Evolutionary conservation across 768 basidiomycete species (phyloP).

Genomic region (Suillus subaureus): DNA sequence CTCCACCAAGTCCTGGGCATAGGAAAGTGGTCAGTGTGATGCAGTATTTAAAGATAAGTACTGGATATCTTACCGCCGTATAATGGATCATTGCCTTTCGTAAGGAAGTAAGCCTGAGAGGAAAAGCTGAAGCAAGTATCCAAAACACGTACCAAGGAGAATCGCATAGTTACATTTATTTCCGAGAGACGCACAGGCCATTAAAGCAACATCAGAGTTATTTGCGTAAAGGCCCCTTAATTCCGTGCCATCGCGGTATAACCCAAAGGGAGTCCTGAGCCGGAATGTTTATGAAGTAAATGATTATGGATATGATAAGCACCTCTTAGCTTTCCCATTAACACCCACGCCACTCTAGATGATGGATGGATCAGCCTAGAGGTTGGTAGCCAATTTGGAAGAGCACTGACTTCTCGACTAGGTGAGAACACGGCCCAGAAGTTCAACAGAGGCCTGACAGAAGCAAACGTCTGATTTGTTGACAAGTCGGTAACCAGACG

Average conservation of each 20-base stretch:
- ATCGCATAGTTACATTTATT: slow-evolving; percentile 76
- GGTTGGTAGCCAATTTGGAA: background rate
- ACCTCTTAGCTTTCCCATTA: slow-evolving; percentile 72
- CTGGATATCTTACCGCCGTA: slow-evolving; percentile 62
- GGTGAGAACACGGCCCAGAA: slow-evolving; percentile 83
- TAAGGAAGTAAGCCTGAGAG: background rate
- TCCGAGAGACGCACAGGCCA: slow-evolving; percentile 67
- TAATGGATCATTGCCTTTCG: slow-evolving; percentile 72
- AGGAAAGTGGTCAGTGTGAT: background rate
- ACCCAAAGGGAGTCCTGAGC: slow-evolving; percentile 68
- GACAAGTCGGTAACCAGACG: slow-evolving; percentile 72
- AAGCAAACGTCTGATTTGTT: slow-evolving; percentile 73
- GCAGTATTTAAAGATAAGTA: background rate
- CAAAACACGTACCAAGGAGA: slow-evolving; percentile 53
- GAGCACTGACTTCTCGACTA: slow-evolving; percentile 60
- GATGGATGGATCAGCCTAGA: background rate
- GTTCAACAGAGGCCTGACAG: slow-evolving; percentile 74
- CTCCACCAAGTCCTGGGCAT: slow-evolving; percentile 68
- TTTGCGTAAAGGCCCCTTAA: slow-evolving; percentile 72
- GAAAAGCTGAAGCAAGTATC: background rate
- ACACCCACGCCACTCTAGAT: slow-evolving; percentile 67
- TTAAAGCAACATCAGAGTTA: slow-evolving; percentile 64
- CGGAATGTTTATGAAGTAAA: slow-evolving; percentile 11
- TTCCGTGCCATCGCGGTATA: slow-evolving; percentile 80
- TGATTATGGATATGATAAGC: slow-evolving; percentile 17